phyloP scores from a whole-genome alignment of 441 rosid genomes.

The Sinapis alba region DNA sequence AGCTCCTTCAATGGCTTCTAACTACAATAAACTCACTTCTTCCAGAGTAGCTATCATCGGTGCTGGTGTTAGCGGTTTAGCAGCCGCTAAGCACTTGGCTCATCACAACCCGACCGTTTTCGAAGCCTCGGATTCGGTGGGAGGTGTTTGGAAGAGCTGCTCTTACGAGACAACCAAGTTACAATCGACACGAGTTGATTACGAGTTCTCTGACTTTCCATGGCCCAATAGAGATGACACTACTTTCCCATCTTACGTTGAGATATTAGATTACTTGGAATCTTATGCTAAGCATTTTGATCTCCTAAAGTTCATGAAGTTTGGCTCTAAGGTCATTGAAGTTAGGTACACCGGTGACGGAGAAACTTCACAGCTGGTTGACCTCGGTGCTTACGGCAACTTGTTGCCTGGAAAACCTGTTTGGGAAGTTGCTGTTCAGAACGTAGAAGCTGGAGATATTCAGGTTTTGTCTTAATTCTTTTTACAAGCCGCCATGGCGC shows the following conservation, averaged over 20 bases:
- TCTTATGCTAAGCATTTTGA: constrained; percentile 72
- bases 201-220: constrained; percentile 81
- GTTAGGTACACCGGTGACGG: constrained; percentile 53
- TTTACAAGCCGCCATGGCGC: neutral
- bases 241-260: constrained; percentile 65
- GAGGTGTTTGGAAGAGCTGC: constrained; percentile 91
- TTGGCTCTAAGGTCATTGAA: constrained; percentile 72
- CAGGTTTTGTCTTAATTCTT: constrained; percentile 47
- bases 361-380: constrained; percentile 24
- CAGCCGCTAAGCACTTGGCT: constrained; percentile 69
- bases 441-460: constrained; percentile 47
- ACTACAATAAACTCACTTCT: constrained; percentile 20
- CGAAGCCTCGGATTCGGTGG: constrained; percentile 76
- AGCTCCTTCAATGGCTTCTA: constrained; percentile 15
- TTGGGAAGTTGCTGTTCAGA: constrained; percentile 82
- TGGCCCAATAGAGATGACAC: constrained; percentile 80
- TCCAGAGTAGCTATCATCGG: constrained; percentile 74
- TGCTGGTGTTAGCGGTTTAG: constrained; percentile 88
- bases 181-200: constrained; percentile 65
- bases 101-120: constrained; percentile 63
- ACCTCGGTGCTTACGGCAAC: constrained; percentile 41
- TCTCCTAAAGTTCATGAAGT: constrained; percentile 57
- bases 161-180: constrained; percentile 76
- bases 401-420: constrained; percentile 65
- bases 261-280: constrained; percentile 71